Evolutionary conservation across 1,139 yeast genomes (phyloP).

Genomic region (Cylindricascospora bacillispora): DNA sequence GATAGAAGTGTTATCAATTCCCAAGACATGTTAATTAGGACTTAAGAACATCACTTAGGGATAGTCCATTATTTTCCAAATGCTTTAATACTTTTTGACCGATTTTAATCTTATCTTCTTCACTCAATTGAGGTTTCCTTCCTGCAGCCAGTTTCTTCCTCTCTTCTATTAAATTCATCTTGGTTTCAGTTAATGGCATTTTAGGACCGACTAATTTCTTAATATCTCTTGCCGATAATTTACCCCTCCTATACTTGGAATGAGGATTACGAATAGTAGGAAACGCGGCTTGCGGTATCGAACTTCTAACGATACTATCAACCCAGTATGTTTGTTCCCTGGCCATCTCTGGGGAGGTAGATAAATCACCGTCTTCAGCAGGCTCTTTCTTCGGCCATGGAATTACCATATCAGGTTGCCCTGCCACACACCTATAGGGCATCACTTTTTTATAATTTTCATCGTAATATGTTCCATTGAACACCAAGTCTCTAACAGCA

Average conservation of each 20-base stretch:
- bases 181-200: slow-evolving; percentile 65
- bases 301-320: slow-evolving; percentile 50
- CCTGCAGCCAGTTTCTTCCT: slow-evolving; percentile 36
- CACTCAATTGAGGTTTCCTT: slow-evolving; percentile 40
- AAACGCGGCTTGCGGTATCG: slow-evolving; percentile 57
- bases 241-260: slow-evolving; percentile 41
- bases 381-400: slow-evolving; percentile 88
- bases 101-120: slow-evolving; percentile 56
- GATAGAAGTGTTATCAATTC: background rate
- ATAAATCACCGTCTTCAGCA: slow-evolving; percentile 44
- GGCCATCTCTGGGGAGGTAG: slow-evolving; percentile 48
- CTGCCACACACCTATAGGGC: slow-evolving; percentile 68
- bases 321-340: slow-evolving; percentile 67
- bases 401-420: slow-evolving; percentile 48
- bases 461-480: slow-evolving; percentile 60
- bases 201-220: slow-evolving; percentile 53
- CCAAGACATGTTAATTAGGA: background rate
- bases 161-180: slow-evolving; percentile 41
- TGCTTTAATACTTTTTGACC: slow-evolving; percentile 42
- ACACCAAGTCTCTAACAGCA: slow-evolving; percentile 64
- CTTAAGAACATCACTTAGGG: background rate
- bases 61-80: slow-evolving; percentile 2
- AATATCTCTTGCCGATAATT: slow-evolving; percentile 48
- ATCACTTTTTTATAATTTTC: slow-evolving; percentile 59
- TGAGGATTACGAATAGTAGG: slow-evolving; percentile 60